Percentiles rank a stretch among this genome's conserved stretches.
Conservation (phyloP, 2,329 filamentous ascomycete species). For the Albifimbria verrucaria region DNA sequence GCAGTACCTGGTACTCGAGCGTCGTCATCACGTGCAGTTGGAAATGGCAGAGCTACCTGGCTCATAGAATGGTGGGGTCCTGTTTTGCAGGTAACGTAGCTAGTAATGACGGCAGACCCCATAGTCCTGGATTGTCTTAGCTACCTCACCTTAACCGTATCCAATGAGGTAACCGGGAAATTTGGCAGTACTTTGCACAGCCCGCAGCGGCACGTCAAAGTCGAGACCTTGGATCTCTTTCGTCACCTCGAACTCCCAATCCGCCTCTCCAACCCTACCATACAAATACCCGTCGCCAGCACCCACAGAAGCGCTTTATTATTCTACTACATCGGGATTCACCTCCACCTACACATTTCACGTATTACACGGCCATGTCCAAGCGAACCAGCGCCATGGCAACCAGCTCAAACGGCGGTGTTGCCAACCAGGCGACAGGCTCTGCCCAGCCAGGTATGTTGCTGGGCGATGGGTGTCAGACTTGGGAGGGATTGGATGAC, state of each 20-base stretch:
- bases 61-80: too few species aligned
- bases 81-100: too few species aligned
- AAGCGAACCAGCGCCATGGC: conserved; percentile 51
- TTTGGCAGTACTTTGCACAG: neutral
- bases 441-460: conserved; percentile 30
- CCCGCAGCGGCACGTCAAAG: neutral
- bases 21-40: too few species aligned
- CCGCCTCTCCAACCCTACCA: too few species aligned
- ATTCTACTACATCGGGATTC: too few species aligned
- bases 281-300: too few species aligned
- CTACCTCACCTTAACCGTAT: neutral
- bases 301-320: too few species aligned
- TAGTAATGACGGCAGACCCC: neutral
- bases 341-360: conserved; percentile 1
- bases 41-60: too few species aligned
- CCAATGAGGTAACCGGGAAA: neutral
- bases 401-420: conserved; percentile 21
- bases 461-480: conserved; percentile 1
- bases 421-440: conserved; percentile 24
- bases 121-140: neutral
- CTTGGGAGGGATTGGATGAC: conserved; percentile 1
- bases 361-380: conserved; percentile 48
- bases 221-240: neutral
- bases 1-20: too few species aligned
- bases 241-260: too few species aligned